A percentile compares a stretch with the other conserved stretches of the same genome.
phyloP scores from a whole-genome alignment of 2,329 filamentous ascomycete genomes.

The Penicillium paneum region DNA sequence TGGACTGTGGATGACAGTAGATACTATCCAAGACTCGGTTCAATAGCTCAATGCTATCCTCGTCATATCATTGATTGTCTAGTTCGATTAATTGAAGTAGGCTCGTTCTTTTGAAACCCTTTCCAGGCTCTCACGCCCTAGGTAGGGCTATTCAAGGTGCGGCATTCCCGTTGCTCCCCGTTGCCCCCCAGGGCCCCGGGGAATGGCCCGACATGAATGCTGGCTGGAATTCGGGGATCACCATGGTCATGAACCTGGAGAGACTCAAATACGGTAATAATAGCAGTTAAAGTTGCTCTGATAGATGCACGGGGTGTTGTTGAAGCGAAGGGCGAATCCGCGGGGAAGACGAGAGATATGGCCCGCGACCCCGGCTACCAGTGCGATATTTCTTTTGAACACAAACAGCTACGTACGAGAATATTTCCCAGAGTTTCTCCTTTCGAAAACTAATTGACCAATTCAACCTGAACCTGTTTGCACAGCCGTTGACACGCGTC shows the following conservation, averaged over 20 bases:
- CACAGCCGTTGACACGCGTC: conserved; percentile 27
- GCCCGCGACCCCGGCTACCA: background rate
- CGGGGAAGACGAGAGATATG: background rate
- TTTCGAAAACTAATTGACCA: background rate
- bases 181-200: conserved; percentile 16
- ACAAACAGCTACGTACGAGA: too few relatives aligned
- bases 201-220: conserved; percentile 25
- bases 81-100: background rate
- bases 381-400: background rate
- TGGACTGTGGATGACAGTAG: background rate
- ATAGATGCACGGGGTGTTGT: background rate
- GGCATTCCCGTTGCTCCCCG: conserved; percentile 18
- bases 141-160: conserved; percentile 12
- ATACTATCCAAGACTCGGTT: background rate
- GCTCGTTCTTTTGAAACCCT: background rate
- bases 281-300: background rate
- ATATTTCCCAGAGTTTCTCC: background rate
- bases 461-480: background rate
- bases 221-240: conserved; percentile 19
- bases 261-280: background rate
- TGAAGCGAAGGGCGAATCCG: background rate
- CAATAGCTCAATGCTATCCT: background rate
- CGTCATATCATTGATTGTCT: too few relatives aligned
- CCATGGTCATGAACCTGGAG: background rate
- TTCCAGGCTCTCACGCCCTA: background rate